These are phyloP conservation scores for Leptographium wingfieldii DNA, from an alignment of 2,329 filamentous ascomycete species.

Conservation along the genomic window DNA sequence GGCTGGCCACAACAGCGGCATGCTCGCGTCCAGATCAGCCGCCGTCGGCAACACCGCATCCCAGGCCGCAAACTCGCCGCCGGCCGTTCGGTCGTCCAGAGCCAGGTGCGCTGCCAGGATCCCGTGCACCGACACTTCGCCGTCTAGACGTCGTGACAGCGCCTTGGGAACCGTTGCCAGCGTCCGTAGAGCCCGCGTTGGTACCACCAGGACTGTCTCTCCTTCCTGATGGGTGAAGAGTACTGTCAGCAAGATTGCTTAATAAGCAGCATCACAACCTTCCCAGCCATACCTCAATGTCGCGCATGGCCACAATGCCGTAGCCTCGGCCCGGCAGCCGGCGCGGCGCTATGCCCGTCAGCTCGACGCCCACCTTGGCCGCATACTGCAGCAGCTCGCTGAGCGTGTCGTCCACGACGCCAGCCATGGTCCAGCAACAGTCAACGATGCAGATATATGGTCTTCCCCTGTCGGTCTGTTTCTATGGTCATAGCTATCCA, in stretches of 20 bases:
- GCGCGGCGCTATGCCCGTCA: slow-evolving; percentile 55
- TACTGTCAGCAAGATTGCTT: too few species aligned
- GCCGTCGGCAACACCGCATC: slow-evolving; percentile 52
- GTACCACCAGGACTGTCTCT: slow-evolving; percentile 53
- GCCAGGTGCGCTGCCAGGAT: slow-evolving; percentile 58
- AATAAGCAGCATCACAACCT: too few species aligned
- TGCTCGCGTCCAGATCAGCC: slow-evolving; percentile 38
- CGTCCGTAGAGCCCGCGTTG: slow-evolving; percentile 49
- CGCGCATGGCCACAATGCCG: slow-evolving; percentile 59
- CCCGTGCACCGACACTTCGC: slow-evolving; percentile 52
- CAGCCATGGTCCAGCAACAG: not conserved
- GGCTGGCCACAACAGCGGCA: slow-evolving; percentile 36
- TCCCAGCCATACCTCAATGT: slow-evolving; percentile 42
- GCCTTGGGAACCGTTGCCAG: slow-evolving; percentile 43
- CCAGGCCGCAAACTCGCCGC: slow-evolving; percentile 44
- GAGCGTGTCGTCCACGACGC: slow-evolving; percentile 7
- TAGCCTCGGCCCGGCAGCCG: slow-evolving; percentile 61
- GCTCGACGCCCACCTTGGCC: slow-evolving; percentile 45
- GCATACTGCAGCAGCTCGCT: slow-evolving; percentile 41
- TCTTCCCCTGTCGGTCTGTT: not conserved
- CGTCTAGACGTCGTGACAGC: slow-evolving; percentile 38
- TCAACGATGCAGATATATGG: not conserved
- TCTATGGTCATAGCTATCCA: not conserved
- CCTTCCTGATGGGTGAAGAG: slow-evolving; percentile 16
- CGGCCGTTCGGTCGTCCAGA: slow-evolving; percentile 26